Base-by-base conservation (phyloP, 1,284 basidiomycete genomes). In the Peniophora sp. region DNA sequence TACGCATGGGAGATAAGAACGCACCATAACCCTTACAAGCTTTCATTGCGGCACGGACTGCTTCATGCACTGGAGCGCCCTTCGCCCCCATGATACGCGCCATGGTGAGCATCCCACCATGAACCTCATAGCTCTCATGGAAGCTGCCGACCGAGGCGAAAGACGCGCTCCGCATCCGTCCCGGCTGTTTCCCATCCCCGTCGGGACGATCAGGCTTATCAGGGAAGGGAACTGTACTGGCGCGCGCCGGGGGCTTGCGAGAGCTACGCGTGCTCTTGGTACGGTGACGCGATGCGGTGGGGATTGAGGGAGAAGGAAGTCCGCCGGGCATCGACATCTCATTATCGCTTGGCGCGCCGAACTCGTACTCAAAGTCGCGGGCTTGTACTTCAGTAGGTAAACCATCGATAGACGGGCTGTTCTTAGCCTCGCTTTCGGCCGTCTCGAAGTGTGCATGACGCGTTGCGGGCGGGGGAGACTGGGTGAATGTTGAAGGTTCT, bases 101-200 rank as follows among this genome's bases (percentile, higher is more conserved):
- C 75, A 92, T 86, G 53, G 79, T 78, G 52, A 85, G 68, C 79
- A 92, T 92, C 2, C 90, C 89, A 27, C 85, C 79, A 55, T 90
- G 87, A 1, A 87, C 88, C 55, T 79, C 66, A 58, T 85, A 82
- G 32, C 54, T 60, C 17, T 61, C 57, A 36, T 59, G 51, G 23
- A 58, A 54, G 3, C 53, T 50, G n/a, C 42, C 52, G 23, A 57
- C 49, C 3, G 56, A 50, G n/a, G 50, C 52, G 51, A 57, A 56
- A 17, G 55, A 56, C 12, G 51, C 27, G 12, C 52, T 51, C n/a
- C 55, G 55, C 47, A 46, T 49, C 17, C 46, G 48, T 23, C 12
- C 27, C 22, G 48, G 34, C 23, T n/a, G 52, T 6, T 5, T 32
- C 12, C 27, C 27, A 6, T 32, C 27, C 27, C 5, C 27, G 27